Evolutionary conservation across 441 rosid species (phyloP), one percentile per base, ranked within the genome.

Genomic region (Gossypium davidsonii): DNA sequence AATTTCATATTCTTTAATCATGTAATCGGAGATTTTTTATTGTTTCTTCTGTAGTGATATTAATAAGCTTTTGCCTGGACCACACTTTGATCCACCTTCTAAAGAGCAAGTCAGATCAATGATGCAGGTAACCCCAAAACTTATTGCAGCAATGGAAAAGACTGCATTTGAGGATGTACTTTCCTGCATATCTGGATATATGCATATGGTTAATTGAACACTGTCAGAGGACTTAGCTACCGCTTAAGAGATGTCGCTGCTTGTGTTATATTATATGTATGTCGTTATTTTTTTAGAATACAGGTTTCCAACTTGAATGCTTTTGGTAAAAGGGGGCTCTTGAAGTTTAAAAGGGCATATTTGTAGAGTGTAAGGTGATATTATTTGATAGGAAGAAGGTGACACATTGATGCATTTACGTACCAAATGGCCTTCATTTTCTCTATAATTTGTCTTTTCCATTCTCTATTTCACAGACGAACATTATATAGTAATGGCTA

Each of bases 11-110:
- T 28, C 1, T 59, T 23, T 61, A 2, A n/a, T 9, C 67, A 3
- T 23, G 56, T 2, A 14, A 17, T 15, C 1, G 5, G 2, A 48
- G 46, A 49, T 26, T 11, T 4, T 51, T 42, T 20, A 8, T 2
- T n/a, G 3, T 73, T 20, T 9, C 14, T 78, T 69, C 31, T 82
- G 79, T 59, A 91, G 98, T 81, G 97, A 91, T 77, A 85, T 93
- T 23, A 93, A 93, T 58, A 93, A 91, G 88, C 85, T 66, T 58
- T 75, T 93, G 85, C 98, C 98, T 2, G 98, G 98, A 7, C 98
- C 97, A 18, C 98, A 93, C 80, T 93, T 93, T 72, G 96, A 93
- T 82, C 97, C 98, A n/a, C 98, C 97, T 76, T 71, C 96, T 39
- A 90, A 84, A 79, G 90, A 90, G 46, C 79, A 78, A 79, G 85